Percentiles rank a stretch among this genome's conserved stretches.
Conservation (phyloP, 352 stramenopile genomes). For the Elongisporangium senticosum region DNA sequence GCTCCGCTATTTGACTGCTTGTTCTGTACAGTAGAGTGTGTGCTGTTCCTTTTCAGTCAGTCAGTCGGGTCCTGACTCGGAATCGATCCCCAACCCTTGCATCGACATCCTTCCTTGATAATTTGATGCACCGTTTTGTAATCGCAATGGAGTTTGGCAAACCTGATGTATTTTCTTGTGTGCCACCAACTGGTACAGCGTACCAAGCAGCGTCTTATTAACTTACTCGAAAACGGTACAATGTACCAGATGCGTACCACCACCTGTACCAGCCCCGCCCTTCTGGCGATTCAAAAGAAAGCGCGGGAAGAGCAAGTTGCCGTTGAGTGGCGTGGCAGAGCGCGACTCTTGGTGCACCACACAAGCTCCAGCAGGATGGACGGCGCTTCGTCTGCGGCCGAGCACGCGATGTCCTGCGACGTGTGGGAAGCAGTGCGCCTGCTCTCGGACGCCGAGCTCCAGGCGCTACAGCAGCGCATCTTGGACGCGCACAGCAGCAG, state of each 20-base stretch:
- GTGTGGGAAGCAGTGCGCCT: slow-evolving; percentile 23
- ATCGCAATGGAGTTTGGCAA: not conserved
- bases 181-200: not conserved
- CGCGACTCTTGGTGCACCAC: not conserved
- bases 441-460: slow-evolving; percentile 22
- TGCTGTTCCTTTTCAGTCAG: not conserved
- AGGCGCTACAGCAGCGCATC: slow-evolving; percentile 7
- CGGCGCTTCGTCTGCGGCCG: slow-evolving; percentile 1
- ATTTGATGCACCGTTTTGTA: not conserved
- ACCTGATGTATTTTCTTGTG: no score
- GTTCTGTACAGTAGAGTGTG: not conserved
- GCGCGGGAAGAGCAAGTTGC: not conserved
- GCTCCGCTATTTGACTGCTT: not conserved
- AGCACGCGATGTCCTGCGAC: slow-evolving; percentile 12
- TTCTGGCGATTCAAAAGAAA: not conserved
- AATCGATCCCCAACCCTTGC: not conserved
- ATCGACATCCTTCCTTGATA: not conserved
- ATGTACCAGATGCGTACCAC: not conserved
- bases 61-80: not conserved
- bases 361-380: not conserved
- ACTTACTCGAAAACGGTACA: not conserved
- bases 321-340: not conserved
- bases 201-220: not conserved
- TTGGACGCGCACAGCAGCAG: slow-evolving; percentile 4
- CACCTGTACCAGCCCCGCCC: no score